A percentile compares a stretch with the other conserved stretches of the same genome.
phyloP scores from a whole-genome alignment of 441 rosid genomes.

The Pelargonium cotyledonis region DNA sequence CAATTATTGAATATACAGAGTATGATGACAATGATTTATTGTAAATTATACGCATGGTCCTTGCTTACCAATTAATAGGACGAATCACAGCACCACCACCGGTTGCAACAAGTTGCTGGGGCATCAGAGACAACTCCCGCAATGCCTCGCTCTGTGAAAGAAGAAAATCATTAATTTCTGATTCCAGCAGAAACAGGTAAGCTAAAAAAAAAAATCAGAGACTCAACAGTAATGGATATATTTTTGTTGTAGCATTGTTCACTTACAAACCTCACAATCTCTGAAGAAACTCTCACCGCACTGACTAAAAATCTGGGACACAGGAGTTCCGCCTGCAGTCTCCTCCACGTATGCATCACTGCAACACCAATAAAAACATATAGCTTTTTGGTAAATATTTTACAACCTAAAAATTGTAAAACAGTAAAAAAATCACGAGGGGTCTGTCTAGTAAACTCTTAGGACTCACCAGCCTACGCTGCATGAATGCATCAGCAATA shows the following conservation, averaged over 20 bases:
- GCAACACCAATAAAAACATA: conserved; percentile 10
- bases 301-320: conserved; percentile 34
- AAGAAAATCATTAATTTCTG: conserved; percentile 12
- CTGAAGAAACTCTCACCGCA: conserved; percentile 39
- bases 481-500: background rate
- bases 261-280: conserved; percentile 36
- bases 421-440: background rate
- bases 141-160: conserved; percentile 35
- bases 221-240: background rate
- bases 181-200: background rate
- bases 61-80: conserved; percentile 38
- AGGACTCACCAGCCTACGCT: background rate
- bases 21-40: background rate
- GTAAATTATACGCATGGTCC: background rate
- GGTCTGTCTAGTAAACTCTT: background rate
- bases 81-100: conserved; percentile 45
- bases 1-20: background rate
- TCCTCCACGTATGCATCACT: conserved; percentile 41
- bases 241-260: background rate
- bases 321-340: conserved; percentile 28
- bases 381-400: background rate
- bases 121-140: conserved; percentile 27
- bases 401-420: background rate
- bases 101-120: conserved; percentile 40
- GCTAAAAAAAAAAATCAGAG: background rate